These are phyloP conservation scores for Domatiomyces catenatus DNA, from an alignment of 2,329 filamentous ascomycete genomes.

Conservation along the genomic window DNA sequence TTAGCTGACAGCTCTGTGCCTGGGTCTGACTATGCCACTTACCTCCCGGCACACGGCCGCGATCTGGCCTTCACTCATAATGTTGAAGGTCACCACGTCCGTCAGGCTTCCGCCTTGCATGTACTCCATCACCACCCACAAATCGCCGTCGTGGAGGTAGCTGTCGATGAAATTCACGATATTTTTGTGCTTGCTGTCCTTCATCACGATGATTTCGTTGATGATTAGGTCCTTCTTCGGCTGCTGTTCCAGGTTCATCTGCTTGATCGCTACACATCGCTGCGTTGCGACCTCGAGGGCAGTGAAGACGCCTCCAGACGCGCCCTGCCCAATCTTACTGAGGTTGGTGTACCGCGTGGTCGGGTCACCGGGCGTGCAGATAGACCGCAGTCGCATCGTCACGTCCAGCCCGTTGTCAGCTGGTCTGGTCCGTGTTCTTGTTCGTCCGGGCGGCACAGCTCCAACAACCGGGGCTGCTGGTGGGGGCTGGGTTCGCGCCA, in stretches of 20 bases:
- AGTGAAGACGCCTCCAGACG: constrained; percentile 87
- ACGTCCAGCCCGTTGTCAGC: constrained; percentile 72
- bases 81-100: constrained; percentile 97
- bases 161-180: constrained; percentile 99
- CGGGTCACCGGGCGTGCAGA: constrained; percentile 81
- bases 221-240: constrained; percentile 98
- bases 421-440: constrained; percentile 59
- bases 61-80: constrained; percentile 97
- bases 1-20: constrained; percentile 1
- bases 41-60: constrained; percentile 83
- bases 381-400: constrained; percentile 64
- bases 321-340: constrained; percentile 93
- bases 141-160: constrained; percentile 71
- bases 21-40: constrained; percentile 18
- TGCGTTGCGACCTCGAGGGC: constrained; percentile 74
- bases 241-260: constrained; percentile 98
- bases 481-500: neutral
- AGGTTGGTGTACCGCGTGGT: constrained; percentile 73
- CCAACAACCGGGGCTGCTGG: constrained; percentile 27
- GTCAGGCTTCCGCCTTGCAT: constrained; percentile 98
- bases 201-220: constrained; percentile 98
- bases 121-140: constrained; percentile 99
- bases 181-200: constrained; percentile 93
- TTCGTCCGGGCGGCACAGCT: constrained; percentile 35
- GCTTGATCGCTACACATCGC: constrained; percentile 90